Base-by-base conservation (phyloP, 2,329 filamentous ascomycete species). In the Ophiostoma fasciatum region DNA sequence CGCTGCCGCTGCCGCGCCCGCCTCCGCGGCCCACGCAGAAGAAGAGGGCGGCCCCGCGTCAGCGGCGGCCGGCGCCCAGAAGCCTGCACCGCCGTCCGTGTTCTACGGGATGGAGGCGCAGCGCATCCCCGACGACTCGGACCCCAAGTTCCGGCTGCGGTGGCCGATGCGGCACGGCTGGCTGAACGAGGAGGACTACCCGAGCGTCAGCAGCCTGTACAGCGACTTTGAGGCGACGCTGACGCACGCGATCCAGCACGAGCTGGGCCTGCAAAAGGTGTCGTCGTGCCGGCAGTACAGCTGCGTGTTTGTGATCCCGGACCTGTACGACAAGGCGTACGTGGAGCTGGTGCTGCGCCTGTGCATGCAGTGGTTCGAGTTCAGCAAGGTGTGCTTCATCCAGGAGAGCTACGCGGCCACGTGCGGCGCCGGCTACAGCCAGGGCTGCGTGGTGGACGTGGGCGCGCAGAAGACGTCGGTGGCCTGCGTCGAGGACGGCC, bases 401-500 rank as follows among this genome's bases (percentile, higher is more conserved):
- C 90, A 98, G 55, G 90, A 98, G 59, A 93, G 85, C 50, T 73
- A 96, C 51, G 87, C 88, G 1, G 88, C 87, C 4, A 90, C 85
- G 0, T 98, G 94, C 53, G 90, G 90, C 11, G 90, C 88, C 4
- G 90, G 90, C 7, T 94, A 92, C 51, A 92, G 87, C 1, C 84
- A 82, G 43, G 82, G 84, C 15, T 98, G 90, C 48, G 85, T 98
- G 38, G 85, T 98, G 10, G 90, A 98, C 53, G 80, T 98, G 38
- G 90, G 90, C 11, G 88, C 90, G 1, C 85, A 96, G 53, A 98
- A 98, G 66, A 96, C 90, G 1, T 93, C 90, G 0, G 81, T 98
- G 22, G 88, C 87, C 43, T 98, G 90, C 47, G 87, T 98, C 10
- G 90, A 98, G 49, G 90, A 98, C 55, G 90, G 90, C 2, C 80